Evolutionary conservation across 2,329 filamentous ascomycete species (phyloP), one percentile per base, ranked within the genome.

Genomic region (Phyllosticta citribraziliensis): DNA sequence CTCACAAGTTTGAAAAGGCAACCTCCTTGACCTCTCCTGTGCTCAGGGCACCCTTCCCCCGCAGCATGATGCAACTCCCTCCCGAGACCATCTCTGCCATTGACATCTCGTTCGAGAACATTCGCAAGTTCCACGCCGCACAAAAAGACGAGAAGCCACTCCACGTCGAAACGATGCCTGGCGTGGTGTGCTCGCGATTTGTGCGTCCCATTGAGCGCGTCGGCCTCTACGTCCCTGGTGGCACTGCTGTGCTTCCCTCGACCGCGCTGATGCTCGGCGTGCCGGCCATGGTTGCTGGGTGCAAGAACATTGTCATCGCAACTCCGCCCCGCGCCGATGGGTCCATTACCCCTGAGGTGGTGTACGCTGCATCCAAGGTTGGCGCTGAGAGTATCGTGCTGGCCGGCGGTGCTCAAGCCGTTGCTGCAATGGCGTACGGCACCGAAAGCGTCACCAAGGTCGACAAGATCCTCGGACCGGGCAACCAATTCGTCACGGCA

Each of bases 261-360:
- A 97, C 94, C 8, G 94, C 94, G 2, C 87, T 99, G 66, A 99
- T 99, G 94, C 83, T 99, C 59, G 94, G 94, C 71, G 94, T 99
- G 4, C 94, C 94, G 8, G 94, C 94, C 63, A 95, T 95, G 88
- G 94, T 97, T 8, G 94, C 94, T 24, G 94, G 94, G 24, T 99
- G 94, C 81, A 85, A 92, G 77, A 95, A 88, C 75, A 96, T 99
- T 63, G 88, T 99, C 17, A 79, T 99, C 40, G 94, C 94, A 20
- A 95, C 92, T 0, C 94, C 94, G 30, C 94, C 94, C 19, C 87
- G 94, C 52, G 76, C 88, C 0, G 93, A 97, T 70, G 94, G 94
- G 56, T 91, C 87, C 67, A 84, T 97, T 65, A 97, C 93, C 0
- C 94, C 94, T 0, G 94, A 99, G 73, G 96, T 99, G 64, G 93